phyloP scores from a whole-genome alignment of 805 yeast genomes.

The Myxozyma kluyveri region DNA sequence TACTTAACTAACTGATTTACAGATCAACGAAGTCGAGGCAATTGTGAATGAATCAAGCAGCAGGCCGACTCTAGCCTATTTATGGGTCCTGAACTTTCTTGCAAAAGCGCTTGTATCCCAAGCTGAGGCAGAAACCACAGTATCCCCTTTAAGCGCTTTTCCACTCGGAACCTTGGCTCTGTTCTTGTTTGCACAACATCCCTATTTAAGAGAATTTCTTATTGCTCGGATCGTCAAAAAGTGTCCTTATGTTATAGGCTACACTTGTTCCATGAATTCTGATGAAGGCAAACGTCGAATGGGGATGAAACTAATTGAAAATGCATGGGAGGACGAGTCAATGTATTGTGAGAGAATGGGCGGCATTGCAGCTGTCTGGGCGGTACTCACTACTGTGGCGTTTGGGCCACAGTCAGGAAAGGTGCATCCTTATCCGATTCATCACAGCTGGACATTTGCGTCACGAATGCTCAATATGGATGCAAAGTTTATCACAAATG shows the following conservation, averaged over 20 bases:
- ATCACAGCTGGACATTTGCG: constrained; percentile 65
- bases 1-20: constrained; percentile 17
- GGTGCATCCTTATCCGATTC: constrained; percentile 56
- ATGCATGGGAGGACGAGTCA: constrained; percentile 53
- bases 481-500: constrained; percentile 50
- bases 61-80: constrained; percentile 49
- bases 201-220: constrained; percentile 54
- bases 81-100: constrained; percentile 76
- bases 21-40: constrained; percentile 51
- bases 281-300: constrained; percentile 76
- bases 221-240: constrained; percentile 85
- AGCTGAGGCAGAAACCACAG: constrained; percentile 88
- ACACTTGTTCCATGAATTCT: constrained; percentile 67
- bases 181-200: constrained; percentile 50
- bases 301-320: constrained; percentile 76
- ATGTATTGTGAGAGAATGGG: constrained; percentile 81
- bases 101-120: constrained; percentile 86
- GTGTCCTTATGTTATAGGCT: constrained; percentile 87
- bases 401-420: constrained; percentile 29
- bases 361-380: constrained; percentile 80
- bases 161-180: constrained; percentile 72
- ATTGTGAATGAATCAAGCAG: constrained; percentile 50
- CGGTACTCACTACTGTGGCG: constrained; percentile 61
- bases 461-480: constrained; percentile 68
- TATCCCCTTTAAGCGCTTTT: constrained; percentile 69